Conservation (phyloP, 139 green algal species). For the Closterium sp. region DNA sequence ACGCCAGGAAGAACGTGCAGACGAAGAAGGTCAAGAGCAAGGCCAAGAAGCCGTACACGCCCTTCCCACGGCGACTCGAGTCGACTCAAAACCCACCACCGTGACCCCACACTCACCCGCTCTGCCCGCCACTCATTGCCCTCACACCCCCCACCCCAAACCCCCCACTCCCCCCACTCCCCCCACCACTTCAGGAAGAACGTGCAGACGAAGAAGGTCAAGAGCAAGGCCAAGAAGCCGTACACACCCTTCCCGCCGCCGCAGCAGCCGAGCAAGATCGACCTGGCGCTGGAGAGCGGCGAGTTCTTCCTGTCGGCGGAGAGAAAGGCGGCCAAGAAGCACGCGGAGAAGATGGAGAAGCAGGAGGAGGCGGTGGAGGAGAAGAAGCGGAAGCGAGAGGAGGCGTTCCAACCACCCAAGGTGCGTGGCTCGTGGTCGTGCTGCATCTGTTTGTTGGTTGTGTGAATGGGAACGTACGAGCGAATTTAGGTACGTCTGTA, state of each 20-base stretch:
- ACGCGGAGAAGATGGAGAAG: constrained; percentile 67
- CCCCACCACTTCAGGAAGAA: constrained; percentile 75
- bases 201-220: constrained; percentile 83
- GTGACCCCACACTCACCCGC: no score
- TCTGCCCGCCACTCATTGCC: constrained; percentile 72
- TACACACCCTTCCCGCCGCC: constrained; percentile 97
- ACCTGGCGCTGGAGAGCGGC: constrained; percentile 82
- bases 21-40: constrained; percentile 75
- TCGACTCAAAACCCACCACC: no score
- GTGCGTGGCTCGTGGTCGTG: constrained; percentile 29
- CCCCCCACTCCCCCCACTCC: no score
- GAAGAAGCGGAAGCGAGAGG: constrained; percentile 70
- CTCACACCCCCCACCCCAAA: no score
- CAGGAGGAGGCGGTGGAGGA: constrained; percentile 57
- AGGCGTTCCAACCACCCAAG: constrained; percentile 79
- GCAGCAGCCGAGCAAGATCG: constrained; percentile 75
- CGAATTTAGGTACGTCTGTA: no score
- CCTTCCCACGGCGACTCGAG: no score
- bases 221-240: constrained; percentile 72
- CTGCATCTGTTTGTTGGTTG: no score
- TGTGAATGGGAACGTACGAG: no score
- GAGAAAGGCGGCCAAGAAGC: constrained; percentile 47
- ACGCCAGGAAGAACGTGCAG: constrained; percentile 87
- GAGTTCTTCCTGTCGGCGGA: constrained; percentile 92
- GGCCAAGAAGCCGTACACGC: constrained; percentile 82